Conservation (phyloP, 2,329 filamentous ascomycete genomes). For the Fusarium ramigenum region DNA sequence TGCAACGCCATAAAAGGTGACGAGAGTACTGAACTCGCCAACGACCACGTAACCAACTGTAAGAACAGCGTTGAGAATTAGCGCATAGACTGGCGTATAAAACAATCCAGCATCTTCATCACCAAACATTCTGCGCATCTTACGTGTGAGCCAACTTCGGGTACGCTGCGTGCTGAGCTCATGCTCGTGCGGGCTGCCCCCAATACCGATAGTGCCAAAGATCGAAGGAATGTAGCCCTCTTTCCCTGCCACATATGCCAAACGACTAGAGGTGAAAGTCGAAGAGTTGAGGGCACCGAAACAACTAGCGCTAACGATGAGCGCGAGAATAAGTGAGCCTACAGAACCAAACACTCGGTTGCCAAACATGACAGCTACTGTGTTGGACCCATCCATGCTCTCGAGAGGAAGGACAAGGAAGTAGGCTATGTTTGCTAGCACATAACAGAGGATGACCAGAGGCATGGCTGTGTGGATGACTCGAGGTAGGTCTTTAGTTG, state of each 20-base stretch:
- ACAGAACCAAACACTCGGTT: conserved; percentile 86
- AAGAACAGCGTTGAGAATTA: conserved; percentile 80
- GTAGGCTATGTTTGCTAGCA: conserved; percentile 92
- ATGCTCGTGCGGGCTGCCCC: conserved; percentile 53
- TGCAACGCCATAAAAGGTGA: conserved; percentile 97
- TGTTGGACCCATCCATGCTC: conserved; percentile 87
- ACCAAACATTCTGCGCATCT: conserved; percentile 70
- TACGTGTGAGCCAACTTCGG: conserved; percentile 66
- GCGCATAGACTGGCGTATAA: conserved; percentile 93
- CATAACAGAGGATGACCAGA: conserved; percentile 87
- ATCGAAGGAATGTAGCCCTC: conserved; percentile 90
- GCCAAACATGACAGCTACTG: conserved; percentile 95
- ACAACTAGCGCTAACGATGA: conserved; percentile 90
- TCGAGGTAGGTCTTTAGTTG: conserved; percentile 85
- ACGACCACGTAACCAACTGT: conserved; percentile 82
- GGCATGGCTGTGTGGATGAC: conserved; percentile 98
- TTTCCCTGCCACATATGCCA: conserved; percentile 94
- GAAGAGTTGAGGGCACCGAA: conserved; percentile 95
- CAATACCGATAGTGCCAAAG: conserved; percentile 84
- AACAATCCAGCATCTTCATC: conserved; percentile 85
- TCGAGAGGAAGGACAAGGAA: conserved; percentile 88
- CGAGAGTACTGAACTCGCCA: conserved; percentile 89
- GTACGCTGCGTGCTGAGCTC: conserved; percentile 56
- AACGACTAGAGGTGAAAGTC: conserved; percentile 89
- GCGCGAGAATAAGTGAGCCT: conserved; percentile 83